Conservation (phyloP, 164 flowering plant genomes). For the Chloranthus sessilifolius region DNA sequence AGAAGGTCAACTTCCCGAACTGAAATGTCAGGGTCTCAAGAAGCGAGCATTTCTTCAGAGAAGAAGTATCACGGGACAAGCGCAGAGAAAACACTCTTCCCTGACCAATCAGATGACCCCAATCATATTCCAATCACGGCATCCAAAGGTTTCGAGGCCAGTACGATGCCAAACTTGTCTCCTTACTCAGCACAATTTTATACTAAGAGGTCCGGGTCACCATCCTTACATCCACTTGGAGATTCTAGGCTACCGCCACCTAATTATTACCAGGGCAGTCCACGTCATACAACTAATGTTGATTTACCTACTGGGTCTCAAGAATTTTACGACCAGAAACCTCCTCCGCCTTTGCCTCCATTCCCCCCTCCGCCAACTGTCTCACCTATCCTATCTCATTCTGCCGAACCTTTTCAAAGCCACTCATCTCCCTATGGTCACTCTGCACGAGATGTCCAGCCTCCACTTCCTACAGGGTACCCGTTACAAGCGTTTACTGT, state of each 20-base stretch:
- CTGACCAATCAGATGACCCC: conserved; percentile 52
- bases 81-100: conserved; percentile 15
- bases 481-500: conserved; percentile 36
- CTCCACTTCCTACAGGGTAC: conserved; percentile 32
- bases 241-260: conserved; percentile 47
- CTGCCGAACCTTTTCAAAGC: conserved; percentile 31
- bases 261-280: conserved; percentile 31
- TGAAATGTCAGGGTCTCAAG: conserved; percentile 57
- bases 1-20: conserved; percentile 68
- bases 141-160: conserved; percentile 37
- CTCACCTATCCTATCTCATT: conserved; percentile 44
- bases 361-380: conserved; percentile 68
- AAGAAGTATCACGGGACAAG: conserved; percentile 31
- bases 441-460: conserved; percentile 36
- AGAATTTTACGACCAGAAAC: conserved; percentile 60
- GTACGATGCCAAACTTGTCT: conserved; percentile 26
- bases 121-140: conserved; percentile 30
- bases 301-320: conserved; percentile 38
- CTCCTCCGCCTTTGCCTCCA: conserved; percentile 80
- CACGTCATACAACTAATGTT: conserved; percentile 30
- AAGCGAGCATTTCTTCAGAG: conserved; percentile 74
- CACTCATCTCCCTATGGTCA: conserved; percentile 47
- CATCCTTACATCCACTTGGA: conserved; percentile 24
- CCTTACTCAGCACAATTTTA: conserved; percentile 31
- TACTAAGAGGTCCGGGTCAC: conserved; percentile 29